Percentiles rank a stretch among this genome's conserved stretches.
These are phyloP conservation scores for Leishmania turanica DNA, from an alignment of 208 protist genomes.

Conservation along the genomic window DNA sequence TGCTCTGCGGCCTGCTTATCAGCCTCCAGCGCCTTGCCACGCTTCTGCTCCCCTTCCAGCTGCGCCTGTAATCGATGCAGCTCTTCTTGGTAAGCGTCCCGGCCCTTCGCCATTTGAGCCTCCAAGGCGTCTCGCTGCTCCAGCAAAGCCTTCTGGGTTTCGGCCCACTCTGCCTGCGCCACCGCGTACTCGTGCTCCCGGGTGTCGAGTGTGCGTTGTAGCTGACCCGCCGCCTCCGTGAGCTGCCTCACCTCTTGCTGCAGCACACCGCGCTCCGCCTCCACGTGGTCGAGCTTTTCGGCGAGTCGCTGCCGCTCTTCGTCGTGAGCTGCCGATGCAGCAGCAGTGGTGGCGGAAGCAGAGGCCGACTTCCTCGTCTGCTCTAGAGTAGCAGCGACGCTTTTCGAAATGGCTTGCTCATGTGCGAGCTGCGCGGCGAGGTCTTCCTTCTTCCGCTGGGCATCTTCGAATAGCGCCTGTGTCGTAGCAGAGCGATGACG, in stretches of 20 bases:
- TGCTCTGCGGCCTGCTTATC: slow-evolving; percentile 3
- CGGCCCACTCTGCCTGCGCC: background rate
- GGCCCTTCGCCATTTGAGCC: background rate
- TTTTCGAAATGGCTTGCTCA: slow-evolving; percentile 26
- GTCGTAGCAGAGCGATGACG: background rate
- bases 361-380: slow-evolving; percentile 25
- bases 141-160: slow-evolving; percentile 10
- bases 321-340: background rate
- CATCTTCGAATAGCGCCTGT: background rate
- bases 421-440: slow-evolving; percentile 52
- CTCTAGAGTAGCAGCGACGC: slow-evolving; percentile 29
- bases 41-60: background rate
- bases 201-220: background rate
- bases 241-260: slow-evolving; percentile 12
- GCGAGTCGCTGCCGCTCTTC: slow-evolving; percentile 2
- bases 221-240: slow-evolving; percentile 2
- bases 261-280: background rate
- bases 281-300: background rate
- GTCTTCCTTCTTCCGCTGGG: slow-evolving; percentile 26
- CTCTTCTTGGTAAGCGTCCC: background rate
- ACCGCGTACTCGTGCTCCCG: slow-evolving; percentile 9
- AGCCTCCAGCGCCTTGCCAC: background rate
- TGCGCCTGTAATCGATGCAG: slow-evolving; percentile 1
- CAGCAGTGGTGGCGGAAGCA: background rate
- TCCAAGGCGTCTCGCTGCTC: background rate